Base-by-base conservation (phyloP, 371 early-diverging fungal species). In the Paraphysoderma sedebokerense region DNA sequence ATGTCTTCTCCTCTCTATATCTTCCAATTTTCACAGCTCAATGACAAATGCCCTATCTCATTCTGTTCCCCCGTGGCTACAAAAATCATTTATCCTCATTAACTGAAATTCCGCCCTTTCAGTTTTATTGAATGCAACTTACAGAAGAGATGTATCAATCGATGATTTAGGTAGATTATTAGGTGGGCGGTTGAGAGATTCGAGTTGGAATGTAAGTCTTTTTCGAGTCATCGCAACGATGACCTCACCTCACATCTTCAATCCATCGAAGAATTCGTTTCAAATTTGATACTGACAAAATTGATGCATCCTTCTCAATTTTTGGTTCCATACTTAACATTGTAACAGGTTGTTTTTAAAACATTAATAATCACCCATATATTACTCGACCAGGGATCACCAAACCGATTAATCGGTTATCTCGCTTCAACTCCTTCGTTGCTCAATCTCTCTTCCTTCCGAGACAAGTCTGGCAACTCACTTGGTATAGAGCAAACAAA, bases 291-390 rank as follows among this genome's bases (percentile, higher is more conserved):
- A 51, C 38, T 31, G 54, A 34, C 13, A 56, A 53, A 52, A 56
- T 56, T 28, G 59, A 54, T 50, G 28, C 50, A 6, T 22, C 19
- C 29, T 33, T n/a, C 31, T 34, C 12, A 42, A 30, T 29, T 0
- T n/a, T 23, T 30, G 42, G 17, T 45, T 19, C 50, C 31, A 24
- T 47, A 36, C 37, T 0, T 32, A 32, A 23, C 2, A 13, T 34
- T 17, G 8, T 26, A 30, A 34, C 65, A 87, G 89, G 77, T 84
- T n/a, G 81, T 79, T 3, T 85, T 89, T 69, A 92, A 92, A 58
- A 72, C 85, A 0, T 68, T 92, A 36, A 76, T 87, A 44, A 68
- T 87, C 28, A 65, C 87, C 19, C 93, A 92, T 55, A 76, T 85
- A 24, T 61, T 92, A 54, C 75, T 88, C 62, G 69, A 82, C 24